Conservation (phyloP, 116 monocot species). For the Posidonia oceanica region DNA sequence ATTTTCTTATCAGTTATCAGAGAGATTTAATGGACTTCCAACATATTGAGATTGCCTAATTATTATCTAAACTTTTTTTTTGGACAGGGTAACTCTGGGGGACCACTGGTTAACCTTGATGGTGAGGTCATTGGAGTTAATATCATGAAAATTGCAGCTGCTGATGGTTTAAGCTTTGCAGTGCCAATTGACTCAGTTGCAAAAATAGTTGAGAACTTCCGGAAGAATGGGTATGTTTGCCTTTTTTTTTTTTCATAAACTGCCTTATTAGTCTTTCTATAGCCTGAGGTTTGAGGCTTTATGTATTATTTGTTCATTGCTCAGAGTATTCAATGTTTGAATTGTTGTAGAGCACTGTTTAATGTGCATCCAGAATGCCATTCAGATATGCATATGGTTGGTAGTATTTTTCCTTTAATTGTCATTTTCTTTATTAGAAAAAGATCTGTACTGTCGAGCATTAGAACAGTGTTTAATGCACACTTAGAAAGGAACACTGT, state of each 20-base stretch:
- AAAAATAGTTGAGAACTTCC: constrained; percentile 76
- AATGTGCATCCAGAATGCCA: too few relatives aligned
- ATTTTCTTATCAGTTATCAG: neutral
- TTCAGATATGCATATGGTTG: too few relatives aligned
- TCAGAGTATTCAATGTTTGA: too few relatives aligned
- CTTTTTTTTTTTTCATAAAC: neutral
- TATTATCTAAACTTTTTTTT: neutral
- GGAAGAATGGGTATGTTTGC: constrained; percentile 58
- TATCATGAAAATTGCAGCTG: constrained; percentile 68
- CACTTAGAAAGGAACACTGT: too few relatives aligned
- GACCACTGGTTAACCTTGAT: constrained; percentile 88
- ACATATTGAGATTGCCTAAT: neutral
- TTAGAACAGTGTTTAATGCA: too few relatives aligned
- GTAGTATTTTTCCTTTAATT: too few relatives aligned
- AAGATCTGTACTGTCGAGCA: too few relatives aligned
- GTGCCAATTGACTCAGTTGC: constrained; percentile 71
- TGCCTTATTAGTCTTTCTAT: neutral
- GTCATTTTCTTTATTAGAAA: too few relatives aligned
- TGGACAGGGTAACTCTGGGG: constrained; percentile 84
- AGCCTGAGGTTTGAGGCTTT: too few relatives aligned
- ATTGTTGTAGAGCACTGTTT: too few relatives aligned
- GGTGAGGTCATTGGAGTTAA: constrained; percentile 90
- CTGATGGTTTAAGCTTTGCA: constrained; percentile 92
- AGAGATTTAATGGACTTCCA: neutral
- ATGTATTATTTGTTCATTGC: neutral